Evolutionary conservation across 768 basidiomycete species (phyloP).

Genomic region (Hortiboletus flavorubellus): DNA sequence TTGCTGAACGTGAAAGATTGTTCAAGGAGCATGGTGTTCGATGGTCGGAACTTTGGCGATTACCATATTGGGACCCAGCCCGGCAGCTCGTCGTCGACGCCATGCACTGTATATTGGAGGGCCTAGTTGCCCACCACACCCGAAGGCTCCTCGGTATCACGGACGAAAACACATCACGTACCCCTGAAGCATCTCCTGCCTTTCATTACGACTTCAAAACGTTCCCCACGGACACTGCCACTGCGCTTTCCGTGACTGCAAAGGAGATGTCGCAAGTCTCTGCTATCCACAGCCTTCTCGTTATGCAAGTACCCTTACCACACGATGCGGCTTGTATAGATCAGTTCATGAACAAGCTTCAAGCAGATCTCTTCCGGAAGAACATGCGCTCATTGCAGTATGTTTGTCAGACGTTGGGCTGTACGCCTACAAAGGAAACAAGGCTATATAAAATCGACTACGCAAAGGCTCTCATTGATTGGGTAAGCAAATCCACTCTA

Average conservation of each 20-base stretch:
- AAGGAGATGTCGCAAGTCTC: constrained; percentile 1
- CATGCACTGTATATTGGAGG: constrained; percentile 26
- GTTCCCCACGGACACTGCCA: background rate
- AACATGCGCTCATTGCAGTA: background rate
- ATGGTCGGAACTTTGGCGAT: constrained; percentile 18
- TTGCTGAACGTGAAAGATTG: background rate
- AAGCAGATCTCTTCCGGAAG: background rate
- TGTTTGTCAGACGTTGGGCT: background rate
- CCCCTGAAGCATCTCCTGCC: background rate
- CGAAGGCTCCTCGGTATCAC: constrained; percentile 2
- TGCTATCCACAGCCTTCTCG: constrained; percentile 4
- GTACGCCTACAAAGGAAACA: background rate
- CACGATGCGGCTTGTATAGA: background rate
- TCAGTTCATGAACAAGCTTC: background rate
- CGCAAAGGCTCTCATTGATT: background rate
- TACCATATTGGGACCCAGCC: constrained; percentile 28
- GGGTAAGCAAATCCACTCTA: constrained; percentile 10
- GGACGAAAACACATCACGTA: background rate
- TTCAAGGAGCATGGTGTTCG: constrained; percentile 16
- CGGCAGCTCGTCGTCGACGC: constrained; percentile 17
- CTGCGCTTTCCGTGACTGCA: background rate
- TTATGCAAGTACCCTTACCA: background rate
- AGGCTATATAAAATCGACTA: background rate
- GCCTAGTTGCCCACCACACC: constrained; percentile 2
- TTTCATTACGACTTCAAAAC: background rate